phyloP scores from a whole-genome alignment of 441 rosid genomes.

The Macaranga tanarius region DNA sequence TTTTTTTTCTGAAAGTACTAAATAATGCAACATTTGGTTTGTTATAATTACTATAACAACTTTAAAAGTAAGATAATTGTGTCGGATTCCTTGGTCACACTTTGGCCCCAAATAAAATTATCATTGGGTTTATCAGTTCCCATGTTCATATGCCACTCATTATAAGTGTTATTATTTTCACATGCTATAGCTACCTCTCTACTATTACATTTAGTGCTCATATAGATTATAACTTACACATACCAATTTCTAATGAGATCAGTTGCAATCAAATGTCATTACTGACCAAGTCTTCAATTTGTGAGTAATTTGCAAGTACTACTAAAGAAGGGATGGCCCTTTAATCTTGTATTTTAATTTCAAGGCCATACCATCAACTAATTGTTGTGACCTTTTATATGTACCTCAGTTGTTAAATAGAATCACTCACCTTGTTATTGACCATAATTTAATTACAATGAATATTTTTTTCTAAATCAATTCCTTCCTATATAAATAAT shows the following conservation, averaged over 20 bases:
- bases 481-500: too few species aligned
- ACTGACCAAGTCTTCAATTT: conserved; percentile 23
- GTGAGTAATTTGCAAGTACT: conserved; percentile 28
- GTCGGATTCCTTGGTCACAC: conserved; percentile 34
- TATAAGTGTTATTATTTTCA: conserved; percentile 25
- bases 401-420: too few species aligned
- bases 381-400: neutral
- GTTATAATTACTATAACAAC: conserved; percentile 35
- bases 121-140: conserved; percentile 28
- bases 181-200: conserved; percentile 25
- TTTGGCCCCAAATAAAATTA: conserved; percentile 24
- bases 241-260: neutral
- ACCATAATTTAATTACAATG: too few species aligned
- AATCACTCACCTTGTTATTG: too few species aligned
- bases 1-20: conserved; percentile 38
- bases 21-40: conserved; percentile 41
- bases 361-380: neutral
- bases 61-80: conserved; percentile 40
- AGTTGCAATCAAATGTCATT: conserved; percentile 21
- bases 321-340: conserved; percentile 20
- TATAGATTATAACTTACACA: neutral
- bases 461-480: too few species aligned
- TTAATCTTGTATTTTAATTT: conserved; percentile 9
- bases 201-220: conserved; percentile 18
- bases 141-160: conserved; percentile 21